Evolutionary conservation across 73 alveolate species (phyloP).

Genomic region (Tetrahymena elliotti): DNA sequence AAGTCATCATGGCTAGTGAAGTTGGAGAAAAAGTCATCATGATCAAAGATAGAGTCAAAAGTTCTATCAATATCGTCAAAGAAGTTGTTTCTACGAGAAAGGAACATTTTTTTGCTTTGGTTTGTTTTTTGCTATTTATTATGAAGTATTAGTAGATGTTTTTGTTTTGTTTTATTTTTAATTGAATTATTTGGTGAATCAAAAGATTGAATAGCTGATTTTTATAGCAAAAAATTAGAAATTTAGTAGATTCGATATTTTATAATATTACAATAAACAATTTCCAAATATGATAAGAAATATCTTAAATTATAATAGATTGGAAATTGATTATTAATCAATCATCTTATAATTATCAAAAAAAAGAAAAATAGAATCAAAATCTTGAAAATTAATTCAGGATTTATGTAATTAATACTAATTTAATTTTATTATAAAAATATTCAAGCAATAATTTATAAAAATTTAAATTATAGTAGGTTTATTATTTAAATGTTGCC

Average conservation of each 20-base stretch:
- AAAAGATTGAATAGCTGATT: background rate
- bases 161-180: background rate
- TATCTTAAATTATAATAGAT: background rate
- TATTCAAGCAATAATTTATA: no score
- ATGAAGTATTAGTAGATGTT: background rate
- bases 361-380: background rate
- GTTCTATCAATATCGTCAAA: background rate
- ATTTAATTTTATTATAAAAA: no score
- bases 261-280: background rate
- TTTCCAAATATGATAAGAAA: background rate
- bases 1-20: background rate
- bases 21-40: background rate
- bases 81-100: background rate
- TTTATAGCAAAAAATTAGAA: background rate
- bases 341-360: background rate
- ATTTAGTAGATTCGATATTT: background rate
- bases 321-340: background rate
- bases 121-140: background rate
- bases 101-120: background rate
- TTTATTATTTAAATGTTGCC: no score
- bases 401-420: no score
- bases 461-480: background rate
- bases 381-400: no score
- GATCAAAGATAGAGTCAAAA: background rate
- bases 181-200: background rate